Evolutionary conservation across 2,329 filamentous ascomycete species (phyloP).

Genomic region (Cryphonectria naterciae): DNA sequence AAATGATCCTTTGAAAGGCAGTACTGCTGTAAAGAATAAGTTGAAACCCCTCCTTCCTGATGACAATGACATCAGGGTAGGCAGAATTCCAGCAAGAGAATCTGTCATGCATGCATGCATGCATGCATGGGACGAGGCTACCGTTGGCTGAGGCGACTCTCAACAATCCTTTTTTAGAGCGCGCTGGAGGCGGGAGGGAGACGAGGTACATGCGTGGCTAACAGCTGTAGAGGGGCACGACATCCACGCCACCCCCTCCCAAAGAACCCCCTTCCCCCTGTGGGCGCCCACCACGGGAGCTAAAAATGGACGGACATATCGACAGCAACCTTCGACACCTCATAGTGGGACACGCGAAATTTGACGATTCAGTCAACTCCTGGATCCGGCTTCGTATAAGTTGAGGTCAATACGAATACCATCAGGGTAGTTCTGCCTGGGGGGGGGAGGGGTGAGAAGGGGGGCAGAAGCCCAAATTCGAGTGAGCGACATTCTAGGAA

Average conservation of each 20-base stretch:
- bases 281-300: conserved; percentile 32
- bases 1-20: background rate
- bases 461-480: too few relatives aligned
- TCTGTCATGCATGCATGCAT: background rate
- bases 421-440: background rate
- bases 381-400: conserved; percentile 21
- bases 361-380: conserved; percentile 23
- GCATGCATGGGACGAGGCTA: background rate
- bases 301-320: conserved; percentile 32
- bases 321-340: conserved; percentile 11
- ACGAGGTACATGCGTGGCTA: conserved; percentile 1
- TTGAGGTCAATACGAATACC: background rate
- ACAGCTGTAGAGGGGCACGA: conserved; percentile 14
- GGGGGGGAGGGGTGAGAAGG: background rate
- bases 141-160: conserved; percentile 1
- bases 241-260: background rate
- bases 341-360: conserved; percentile 28
- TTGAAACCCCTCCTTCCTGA: background rate
- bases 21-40: background rate
- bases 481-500: background rate
- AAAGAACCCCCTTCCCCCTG: conserved; percentile 14
- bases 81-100: background rate
- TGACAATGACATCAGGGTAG: conserved; percentile 21
- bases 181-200: background rate
- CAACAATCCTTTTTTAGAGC: background rate